phyloP scores from a whole-genome alignment of 2,329 filamentous ascomycete species.

The Leptographium wingfieldii region DNA sequence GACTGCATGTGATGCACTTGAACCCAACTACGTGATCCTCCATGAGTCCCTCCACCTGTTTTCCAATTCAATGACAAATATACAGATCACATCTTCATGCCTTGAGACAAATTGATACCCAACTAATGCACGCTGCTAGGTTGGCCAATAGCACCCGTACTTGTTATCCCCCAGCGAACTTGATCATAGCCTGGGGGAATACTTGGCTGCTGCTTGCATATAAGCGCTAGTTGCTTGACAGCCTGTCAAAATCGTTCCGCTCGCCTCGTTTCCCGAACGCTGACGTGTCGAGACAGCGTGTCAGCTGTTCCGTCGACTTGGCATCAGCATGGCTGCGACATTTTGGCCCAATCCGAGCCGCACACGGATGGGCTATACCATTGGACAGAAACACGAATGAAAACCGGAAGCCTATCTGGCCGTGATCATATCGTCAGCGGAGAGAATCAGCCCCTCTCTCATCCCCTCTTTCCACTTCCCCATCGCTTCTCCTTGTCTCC shows the following conservation, averaged over 20 bases:
- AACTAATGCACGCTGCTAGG: too few relatives aligned
- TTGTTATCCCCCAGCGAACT: not conserved
- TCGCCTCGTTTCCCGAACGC: not conserved
- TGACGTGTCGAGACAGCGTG: not conserved
- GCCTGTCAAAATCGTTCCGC: not conserved
- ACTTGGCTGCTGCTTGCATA: too few relatives aligned
- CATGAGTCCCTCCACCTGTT: not conserved
- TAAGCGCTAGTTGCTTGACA: not conserved
- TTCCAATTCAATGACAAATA: not conserved
- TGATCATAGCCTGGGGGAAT: too few relatives aligned
- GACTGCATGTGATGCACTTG: too few relatives aligned
- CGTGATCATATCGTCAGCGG: not conserved
- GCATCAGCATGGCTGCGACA: not conserved
- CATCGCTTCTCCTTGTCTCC: not conserved
- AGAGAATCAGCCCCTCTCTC: not conserved
- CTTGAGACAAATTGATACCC: too few relatives aligned
- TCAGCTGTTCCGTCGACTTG: not conserved
- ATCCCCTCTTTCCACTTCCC: not conserved
- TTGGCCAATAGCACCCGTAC: too few relatives aligned
- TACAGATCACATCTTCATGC: too few relatives aligned
- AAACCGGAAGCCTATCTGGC: not conserved
- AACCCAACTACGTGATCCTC: too few relatives aligned
- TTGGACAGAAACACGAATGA: not conserved
- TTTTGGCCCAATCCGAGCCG: not conserved
- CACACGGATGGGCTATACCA: not conserved